A percentile compares a stretch with the other conserved stretches of the same genome.
phyloP scores from a whole-genome alignment of 257 asterid genomes.

The Echites panduratus region DNA sequence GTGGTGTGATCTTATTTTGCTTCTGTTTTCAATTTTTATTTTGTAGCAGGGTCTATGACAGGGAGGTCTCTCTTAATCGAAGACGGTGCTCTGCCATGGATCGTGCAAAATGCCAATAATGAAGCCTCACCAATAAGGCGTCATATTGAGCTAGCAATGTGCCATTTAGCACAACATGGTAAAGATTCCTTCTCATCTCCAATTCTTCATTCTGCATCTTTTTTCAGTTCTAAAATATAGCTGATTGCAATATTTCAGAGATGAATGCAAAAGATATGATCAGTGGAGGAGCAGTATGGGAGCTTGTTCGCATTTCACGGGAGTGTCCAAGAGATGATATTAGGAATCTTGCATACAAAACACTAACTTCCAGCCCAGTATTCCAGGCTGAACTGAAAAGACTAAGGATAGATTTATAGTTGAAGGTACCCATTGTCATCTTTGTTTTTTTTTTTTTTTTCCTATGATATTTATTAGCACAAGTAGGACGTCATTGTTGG shows the following conservation, averaged over 20 bases:
- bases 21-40: not conserved
- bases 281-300: slow-evolving; percentile 66
- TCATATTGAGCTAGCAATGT: slow-evolving; percentile 76
- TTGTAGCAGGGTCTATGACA: slow-evolving; percentile 42
- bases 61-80: slow-evolving; percentile 74
- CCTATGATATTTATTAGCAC: slow-evolving; percentile 1
- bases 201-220: not conserved
- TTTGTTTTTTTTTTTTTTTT: not conserved
- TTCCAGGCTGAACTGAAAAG: slow-evolving; percentile 61
- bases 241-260: slow-evolving; percentile 39
- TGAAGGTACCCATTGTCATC: slow-evolving; percentile 19
- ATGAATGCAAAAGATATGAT: slow-evolving; percentile 69
- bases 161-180: slow-evolving; percentile 86
- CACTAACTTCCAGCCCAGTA: slow-evolving; percentile 44
- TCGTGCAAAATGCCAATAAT: slow-evolving; percentile 70
- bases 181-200: slow-evolving; percentile 13
- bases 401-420: slow-evolving; percentile 41
- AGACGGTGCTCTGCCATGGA: slow-evolving; percentile 80
- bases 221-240: slow-evolving; percentile 3
- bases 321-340: slow-evolving; percentile 73
- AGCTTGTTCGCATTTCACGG: slow-evolving; percentile 65
- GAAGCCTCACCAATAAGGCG: slow-evolving; percentile 70
- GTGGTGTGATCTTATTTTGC: not conserved
- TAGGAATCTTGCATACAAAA: slow-evolving; percentile 56
- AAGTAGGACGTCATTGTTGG: slow-evolving; percentile 12